Evolutionary conservation across 345 rosid genomes (phyloP).

Genomic region (Trapa incisa): DNA sequence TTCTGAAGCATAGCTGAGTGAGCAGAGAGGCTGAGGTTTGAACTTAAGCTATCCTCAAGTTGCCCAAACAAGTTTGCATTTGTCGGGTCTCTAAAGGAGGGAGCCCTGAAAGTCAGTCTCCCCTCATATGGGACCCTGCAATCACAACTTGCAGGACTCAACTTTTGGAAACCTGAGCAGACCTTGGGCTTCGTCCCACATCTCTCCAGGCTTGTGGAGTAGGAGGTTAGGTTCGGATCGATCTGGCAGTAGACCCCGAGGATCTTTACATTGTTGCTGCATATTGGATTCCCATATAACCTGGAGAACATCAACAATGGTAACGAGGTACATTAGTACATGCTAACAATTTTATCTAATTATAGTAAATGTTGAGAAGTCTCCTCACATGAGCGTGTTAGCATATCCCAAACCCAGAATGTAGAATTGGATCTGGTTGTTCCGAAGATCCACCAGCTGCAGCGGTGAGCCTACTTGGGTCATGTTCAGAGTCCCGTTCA

Average conservation of each 20-base stretch:
- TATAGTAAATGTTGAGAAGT: neutral
- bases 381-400: slow-evolving; percentile 47
- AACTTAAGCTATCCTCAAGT: slow-evolving; percentile 77
- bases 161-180: slow-evolving; percentile 53
- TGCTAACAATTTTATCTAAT: too few relatives aligned
- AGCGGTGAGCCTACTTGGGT: slow-evolving; percentile 49
- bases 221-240: slow-evolving; percentile 48
- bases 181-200: slow-evolving; percentile 39
- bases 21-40: slow-evolving; percentile 54
- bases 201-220: slow-evolving; percentile 69
- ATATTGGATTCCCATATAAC: slow-evolving; percentile 77
- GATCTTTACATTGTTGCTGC: slow-evolving; percentile 49
- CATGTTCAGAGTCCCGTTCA: slow-evolving; percentile 56
- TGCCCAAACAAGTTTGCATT: slow-evolving; percentile 55
- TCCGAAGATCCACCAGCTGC: slow-evolving; percentile 64
- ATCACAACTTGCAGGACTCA: slow-evolving; percentile 91
- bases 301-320: slow-evolving; percentile 23
- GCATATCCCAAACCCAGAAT: slow-evolving; percentile 50
- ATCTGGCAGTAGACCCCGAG: slow-evolving; percentile 49
- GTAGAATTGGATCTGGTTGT: slow-evolving; percentile 56
- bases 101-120: slow-evolving; percentile 65
- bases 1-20: slow-evolving; percentile 72
- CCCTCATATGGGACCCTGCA: slow-evolving; percentile 87
- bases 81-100: slow-evolving; percentile 60
- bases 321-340: neutral